These are phyloP conservation scores for Penicillium salamii DNA, from an alignment of 495 filamentous ascomycete genomes.

Conservation along the genomic window DNA sequence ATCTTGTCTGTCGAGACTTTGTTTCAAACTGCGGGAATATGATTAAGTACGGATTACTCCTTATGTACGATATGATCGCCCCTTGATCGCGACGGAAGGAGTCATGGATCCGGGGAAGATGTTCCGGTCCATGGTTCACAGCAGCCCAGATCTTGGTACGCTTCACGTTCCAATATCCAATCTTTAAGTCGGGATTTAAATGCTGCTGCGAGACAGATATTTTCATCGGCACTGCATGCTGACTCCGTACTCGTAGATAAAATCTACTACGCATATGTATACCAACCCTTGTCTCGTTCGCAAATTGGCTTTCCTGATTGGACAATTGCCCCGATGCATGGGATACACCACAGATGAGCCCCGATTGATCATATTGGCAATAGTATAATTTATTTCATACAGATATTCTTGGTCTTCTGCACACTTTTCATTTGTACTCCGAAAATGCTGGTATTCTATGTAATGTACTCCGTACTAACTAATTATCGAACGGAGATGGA, in stretches of 20 bases:
- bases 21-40: slow-evolving; percentile 1
- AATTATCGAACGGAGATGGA: slow-evolving; percentile 1
- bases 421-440: no score
- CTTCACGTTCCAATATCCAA: slow-evolving; percentile 3
- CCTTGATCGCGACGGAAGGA: slow-evolving; percentile 17
- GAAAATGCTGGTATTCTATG: no score
- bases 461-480: neutral
- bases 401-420: neutral
- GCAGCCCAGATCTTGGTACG: slow-evolving; percentile 18
- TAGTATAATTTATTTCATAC: neutral
- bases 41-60: no score
- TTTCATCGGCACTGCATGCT: neutral
- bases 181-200: neutral
- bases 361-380: slow-evolving; percentile 3
- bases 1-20: neutral
- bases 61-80: slow-evolving; percentile 2
- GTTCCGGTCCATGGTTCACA: slow-evolving; percentile 26
- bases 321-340: slow-evolving; percentile 6
- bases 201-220: slow-evolving; percentile 1
- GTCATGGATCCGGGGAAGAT: slow-evolving; percentile 22
- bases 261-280: neutral
- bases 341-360: slow-evolving; percentile 3
- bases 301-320: neutral
- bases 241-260: neutral
- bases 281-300: slow-evolving; percentile 4